Evolutionary conservation across 106 monocot genomes (phyloP).

Genomic region (Vanilla planifolia): DNA sequence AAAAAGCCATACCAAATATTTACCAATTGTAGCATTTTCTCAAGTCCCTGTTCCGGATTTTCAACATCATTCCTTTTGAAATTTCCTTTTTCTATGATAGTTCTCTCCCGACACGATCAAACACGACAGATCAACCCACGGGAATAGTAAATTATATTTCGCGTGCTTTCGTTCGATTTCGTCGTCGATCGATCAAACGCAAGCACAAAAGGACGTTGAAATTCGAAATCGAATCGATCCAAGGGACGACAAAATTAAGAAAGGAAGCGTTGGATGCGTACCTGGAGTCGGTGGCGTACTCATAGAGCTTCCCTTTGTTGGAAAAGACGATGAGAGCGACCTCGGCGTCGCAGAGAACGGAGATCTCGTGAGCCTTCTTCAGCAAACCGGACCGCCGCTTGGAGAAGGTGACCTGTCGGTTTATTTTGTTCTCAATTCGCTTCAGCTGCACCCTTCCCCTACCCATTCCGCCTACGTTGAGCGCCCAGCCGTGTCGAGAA

Average conservation of each 20-base stretch:
- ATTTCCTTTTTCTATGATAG: too few relatives aligned
- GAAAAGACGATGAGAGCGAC: conserved; percentile 75
- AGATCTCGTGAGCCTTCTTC: conserved; percentile 74
- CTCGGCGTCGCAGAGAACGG: conserved; percentile 70
- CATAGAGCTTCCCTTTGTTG: conserved; percentile 49
- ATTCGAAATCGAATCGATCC: too few relatives aligned
- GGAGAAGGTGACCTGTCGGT: conserved; percentile 69
- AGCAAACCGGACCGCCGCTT: conserved; percentile 58
- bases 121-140: too few relatives aligned
- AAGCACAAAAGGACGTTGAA: too few relatives aligned
- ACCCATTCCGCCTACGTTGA: conserved; percentile 19
- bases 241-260: not conserved
- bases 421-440: conserved; percentile 70
- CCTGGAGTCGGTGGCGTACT: conserved; percentile 49
- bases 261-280: not conserved
- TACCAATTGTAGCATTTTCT: too few relatives aligned
- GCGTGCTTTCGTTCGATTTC: too few relatives aligned
- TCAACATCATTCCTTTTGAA: too few relatives aligned
- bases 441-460: conserved; percentile 66
- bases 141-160: too few relatives aligned
- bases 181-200: too few relatives aligned
- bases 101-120: too few relatives aligned
- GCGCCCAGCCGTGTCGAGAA: not conserved
- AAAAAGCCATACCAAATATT: too few relatives aligned
- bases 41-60: too few relatives aligned